Evolutionary conservation across 345 rosid genomes (phyloP).

Genomic region (Cardiospermum halicacabum): DNA sequence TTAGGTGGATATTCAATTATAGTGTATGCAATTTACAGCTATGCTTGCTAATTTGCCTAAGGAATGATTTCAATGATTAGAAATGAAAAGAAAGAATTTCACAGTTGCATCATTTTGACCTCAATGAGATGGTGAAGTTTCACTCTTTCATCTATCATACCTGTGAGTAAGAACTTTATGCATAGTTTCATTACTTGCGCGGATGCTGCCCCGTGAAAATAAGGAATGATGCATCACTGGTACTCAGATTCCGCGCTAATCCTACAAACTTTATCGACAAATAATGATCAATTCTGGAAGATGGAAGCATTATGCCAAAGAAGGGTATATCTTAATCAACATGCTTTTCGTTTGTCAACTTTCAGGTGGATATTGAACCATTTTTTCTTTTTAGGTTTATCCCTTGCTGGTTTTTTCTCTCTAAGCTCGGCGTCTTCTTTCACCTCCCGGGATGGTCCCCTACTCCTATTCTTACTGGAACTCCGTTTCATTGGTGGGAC

Average conservation of each 20-base stretch:
- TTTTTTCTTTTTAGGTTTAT: constrained; percentile 68
- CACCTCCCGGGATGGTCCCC: constrained; percentile 52
- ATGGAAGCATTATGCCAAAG: background rate
- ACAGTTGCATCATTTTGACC: constrained; percentile 25
- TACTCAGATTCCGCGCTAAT: constrained; percentile 4
- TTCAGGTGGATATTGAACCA: constrained; percentile 84
- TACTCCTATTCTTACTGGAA: constrained; percentile 53
- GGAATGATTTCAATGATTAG: background rate
- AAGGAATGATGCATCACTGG: constrained; percentile 3
- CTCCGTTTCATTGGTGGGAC: constrained; percentile 60
- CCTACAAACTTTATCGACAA: background rate
- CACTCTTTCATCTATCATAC: background rate
- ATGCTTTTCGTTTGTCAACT: constrained; percentile 88
- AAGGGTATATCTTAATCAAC: constrained; percentile 27
- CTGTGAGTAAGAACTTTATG: background rate
- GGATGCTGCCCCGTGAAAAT: constrained; percentile 10
- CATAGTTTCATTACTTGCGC: constrained; percentile 7
- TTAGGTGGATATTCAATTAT: constrained; percentile 17
- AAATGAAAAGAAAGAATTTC: constrained; percentile 16
- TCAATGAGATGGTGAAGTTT: constrained; percentile 11
- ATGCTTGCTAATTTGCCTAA: constrained; percentile 13
- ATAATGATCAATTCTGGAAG: background rate
- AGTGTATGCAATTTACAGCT: constrained; percentile 35
- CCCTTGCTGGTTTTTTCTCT: constrained; percentile 59
- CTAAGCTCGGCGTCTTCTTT: constrained; percentile 54